These are phyloP conservation scores for Ceratocystis papillata DNA, from an alignment of 2,329 filamentous ascomycete genomes.

Conservation along the genomic window DNA sequence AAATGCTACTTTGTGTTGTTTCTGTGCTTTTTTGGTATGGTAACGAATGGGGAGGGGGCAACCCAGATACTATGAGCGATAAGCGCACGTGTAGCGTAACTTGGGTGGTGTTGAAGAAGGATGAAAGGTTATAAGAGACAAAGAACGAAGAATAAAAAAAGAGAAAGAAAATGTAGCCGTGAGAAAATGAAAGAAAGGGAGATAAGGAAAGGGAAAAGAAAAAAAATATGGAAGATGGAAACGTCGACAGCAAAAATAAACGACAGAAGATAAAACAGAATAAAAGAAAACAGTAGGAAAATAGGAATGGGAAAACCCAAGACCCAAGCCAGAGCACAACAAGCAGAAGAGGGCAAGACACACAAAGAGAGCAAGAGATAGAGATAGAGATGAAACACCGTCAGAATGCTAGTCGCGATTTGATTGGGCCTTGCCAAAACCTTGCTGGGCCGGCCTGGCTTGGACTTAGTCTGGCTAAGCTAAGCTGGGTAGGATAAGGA, in stretches of 20 bases:
- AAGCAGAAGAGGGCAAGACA: not conserved
- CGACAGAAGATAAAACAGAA: not conserved
- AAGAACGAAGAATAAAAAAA: not conserved
- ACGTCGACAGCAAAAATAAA: conserved; percentile 16
- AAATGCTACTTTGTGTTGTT: not conserved
- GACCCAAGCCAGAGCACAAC: no score
- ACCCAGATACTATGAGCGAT: not conserved
- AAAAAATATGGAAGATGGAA: not conserved
- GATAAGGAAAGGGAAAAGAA: not conserved
- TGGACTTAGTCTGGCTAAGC: not conserved
- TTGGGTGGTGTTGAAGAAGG: not conserved
- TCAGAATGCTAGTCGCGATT: conserved; percentile 1
- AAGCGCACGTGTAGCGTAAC: not conserved
- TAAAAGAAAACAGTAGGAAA: conserved; percentile 1
- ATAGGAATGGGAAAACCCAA: not conserved
- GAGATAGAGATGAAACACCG: conserved; percentile 18
- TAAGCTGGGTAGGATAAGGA: not conserved
- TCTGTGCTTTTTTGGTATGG: not conserved
- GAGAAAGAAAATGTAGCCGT: not conserved
- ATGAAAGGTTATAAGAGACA: not conserved
- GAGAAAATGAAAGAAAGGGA: not conserved
- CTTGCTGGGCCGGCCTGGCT: conserved; percentile 3
- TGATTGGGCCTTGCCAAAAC: conserved; percentile 8
- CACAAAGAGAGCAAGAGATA: not conserved
- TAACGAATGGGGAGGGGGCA: conserved; percentile 13